A percentile compares a stretch with the other conserved stretches of the same genome.
Conservation (phyloP, 192 early-diverging fungal species). For the Fimicolochytrium jonesii region DNA sequence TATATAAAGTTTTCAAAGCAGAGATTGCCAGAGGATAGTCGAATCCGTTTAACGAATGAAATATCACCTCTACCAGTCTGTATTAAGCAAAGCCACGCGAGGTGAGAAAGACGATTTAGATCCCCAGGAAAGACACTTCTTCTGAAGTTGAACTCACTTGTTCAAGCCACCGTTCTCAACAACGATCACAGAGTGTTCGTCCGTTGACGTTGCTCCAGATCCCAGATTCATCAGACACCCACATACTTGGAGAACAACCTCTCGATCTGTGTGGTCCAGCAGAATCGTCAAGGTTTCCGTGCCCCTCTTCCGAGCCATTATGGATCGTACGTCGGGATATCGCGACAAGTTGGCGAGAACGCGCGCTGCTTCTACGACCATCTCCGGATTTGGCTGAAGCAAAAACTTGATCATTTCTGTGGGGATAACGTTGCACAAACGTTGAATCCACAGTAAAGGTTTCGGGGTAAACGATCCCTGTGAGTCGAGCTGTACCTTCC, state of each 20-base stretch:
- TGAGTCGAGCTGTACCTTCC: conserved; percentile 15
- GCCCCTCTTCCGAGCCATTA: conserved; percentile 10
- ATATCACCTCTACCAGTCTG: conserved; percentile 29
- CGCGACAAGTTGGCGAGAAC: conserved; percentile 40
- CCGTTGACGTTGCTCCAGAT: background rate
- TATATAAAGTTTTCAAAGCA: conserved; percentile 24
- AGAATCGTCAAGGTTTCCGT: conserved; percentile 39
- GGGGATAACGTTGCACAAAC: no score
- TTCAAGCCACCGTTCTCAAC: conserved; percentile 12
- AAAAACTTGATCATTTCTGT: conserved; percentile 35
- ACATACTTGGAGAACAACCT: conserved; percentile 33
- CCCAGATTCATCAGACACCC: conserved; percentile 42
- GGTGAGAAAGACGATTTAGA: background rate
- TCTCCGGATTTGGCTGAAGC: conserved; percentile 36
- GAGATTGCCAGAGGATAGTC: conserved; percentile 13
- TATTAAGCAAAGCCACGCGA: background rate
- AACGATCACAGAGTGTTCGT: background rate
- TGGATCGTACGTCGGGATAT: conserved; percentile 2
- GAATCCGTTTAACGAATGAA: background rate
- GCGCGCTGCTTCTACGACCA: conserved; percentile 31
- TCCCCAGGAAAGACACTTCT: background rate
- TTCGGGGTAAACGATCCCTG: background rate
- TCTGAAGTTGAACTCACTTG: conserved; percentile 16
- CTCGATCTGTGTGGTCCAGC: conserved; percentile 30
- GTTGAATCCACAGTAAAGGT: background rate